Evolutionary conservation across 371 early-diverging fungal genomes (phyloP).

Genomic region (Mortierella sp.): DNA sequence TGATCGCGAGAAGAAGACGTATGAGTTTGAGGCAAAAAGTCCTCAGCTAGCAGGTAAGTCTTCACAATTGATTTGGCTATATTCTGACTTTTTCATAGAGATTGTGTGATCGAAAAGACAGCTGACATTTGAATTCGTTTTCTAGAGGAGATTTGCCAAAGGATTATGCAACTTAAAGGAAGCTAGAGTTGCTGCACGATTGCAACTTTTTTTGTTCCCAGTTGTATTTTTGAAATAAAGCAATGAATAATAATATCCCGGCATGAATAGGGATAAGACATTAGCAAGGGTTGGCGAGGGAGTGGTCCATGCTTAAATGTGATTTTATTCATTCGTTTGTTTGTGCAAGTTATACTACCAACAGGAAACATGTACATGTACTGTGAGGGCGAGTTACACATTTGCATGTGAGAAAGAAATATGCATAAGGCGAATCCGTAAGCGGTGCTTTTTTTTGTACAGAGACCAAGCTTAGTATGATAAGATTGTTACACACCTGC

Average conservation of each 20-base stretch:
- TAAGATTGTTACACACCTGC: too few relatives aligned
- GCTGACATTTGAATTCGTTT: constrained; percentile 7
- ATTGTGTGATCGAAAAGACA: constrained; percentile 29
- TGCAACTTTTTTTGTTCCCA: neutral
- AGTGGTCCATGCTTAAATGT: too few relatives aligned
- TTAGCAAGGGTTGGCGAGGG: too few relatives aligned
- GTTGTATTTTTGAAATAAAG: too few relatives aligned
- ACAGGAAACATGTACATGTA: too few relatives aligned
- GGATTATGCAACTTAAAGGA: constrained; percentile 54
- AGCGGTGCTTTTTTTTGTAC: neutral
- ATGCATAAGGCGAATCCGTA: neutral
- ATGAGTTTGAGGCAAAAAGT: constrained; percentile 83
- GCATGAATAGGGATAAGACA: too few relatives aligned
- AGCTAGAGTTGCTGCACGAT: constrained; percentile 1
- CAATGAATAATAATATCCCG: too few relatives aligned
- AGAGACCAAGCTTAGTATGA: neutral
- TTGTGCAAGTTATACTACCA: neutral
- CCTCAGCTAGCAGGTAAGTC: constrained; percentile 78
- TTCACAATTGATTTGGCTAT: neutral
- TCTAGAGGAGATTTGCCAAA: constrained; percentile 46
- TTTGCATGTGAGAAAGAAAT: neutral
- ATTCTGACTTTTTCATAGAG: constrained; percentile 12
- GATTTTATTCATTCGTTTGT: too few relatives aligned
- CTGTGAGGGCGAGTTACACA: too few relatives aligned
- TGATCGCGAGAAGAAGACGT: constrained; percentile 76